A percentile compares a stretch with the other conserved stretches of the same genome.
phyloP scores from a whole-genome alignment of 306 rosid species.

The Vigna hirtella region DNA sequence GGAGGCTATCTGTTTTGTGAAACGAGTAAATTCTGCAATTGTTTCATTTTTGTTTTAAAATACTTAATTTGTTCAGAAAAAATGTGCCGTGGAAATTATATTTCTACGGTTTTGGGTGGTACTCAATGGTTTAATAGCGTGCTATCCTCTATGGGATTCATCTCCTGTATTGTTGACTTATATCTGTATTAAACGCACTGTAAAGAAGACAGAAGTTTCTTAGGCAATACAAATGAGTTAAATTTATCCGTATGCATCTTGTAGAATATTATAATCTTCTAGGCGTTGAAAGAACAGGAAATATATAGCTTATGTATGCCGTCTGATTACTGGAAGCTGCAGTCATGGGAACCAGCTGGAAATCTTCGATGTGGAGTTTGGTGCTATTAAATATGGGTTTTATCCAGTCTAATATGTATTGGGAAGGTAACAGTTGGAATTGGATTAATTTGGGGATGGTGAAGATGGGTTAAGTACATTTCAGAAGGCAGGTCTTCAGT shows the following conservation, averaged over 20 bases:
- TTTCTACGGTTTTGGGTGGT: conserved; percentile 8
- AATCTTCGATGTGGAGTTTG: background rate
- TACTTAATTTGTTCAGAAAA: background rate
- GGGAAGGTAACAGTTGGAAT: background rate
- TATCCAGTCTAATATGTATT: background rate
- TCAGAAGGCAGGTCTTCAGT: background rate
- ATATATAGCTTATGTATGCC: background rate
- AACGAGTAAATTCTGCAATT: background rate
- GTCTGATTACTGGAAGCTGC: background rate
- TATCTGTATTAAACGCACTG: background rate
- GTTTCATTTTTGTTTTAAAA: background rate
- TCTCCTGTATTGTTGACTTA: background rate
- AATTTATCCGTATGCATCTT: background rate
- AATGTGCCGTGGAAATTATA: conserved; percentile 2
- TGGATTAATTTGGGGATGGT: background rate
- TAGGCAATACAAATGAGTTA: background rate
- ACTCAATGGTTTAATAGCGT: conserved; percentile 12
- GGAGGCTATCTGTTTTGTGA: background rate
- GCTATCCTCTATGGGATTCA: background rate
- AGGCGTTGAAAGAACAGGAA: background rate
- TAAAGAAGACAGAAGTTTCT: background rate
- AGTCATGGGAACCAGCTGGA: background rate
- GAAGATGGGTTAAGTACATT: background rate
- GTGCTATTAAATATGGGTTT: background rate
- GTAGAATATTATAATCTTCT: background rate